Conservation (phyloP, 768 basidiomycete genomes). For the Auricularia heimuer region DNA sequence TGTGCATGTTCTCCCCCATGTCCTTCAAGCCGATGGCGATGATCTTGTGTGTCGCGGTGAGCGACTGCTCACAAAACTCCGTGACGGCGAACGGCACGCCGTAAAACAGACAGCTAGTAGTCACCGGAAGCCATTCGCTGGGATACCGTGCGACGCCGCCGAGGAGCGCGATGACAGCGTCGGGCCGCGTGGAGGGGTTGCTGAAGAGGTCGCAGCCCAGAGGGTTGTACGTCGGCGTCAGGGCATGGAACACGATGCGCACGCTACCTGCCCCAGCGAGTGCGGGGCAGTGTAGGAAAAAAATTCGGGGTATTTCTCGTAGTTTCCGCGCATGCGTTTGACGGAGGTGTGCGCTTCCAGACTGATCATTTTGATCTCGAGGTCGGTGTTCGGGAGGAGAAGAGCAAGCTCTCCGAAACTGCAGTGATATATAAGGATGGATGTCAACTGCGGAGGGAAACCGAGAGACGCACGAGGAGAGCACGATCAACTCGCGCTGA, state of each 20-base stretch:
- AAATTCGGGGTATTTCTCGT: not conserved
- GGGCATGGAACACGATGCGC: conserved; percentile 25
- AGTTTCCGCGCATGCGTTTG: not conserved
- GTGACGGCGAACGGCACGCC: not conserved
- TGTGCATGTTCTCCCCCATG: not conserved
- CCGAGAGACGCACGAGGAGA: conserved; percentile 28
- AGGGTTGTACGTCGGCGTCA: conserved; percentile 12
- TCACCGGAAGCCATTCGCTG: not conserved
- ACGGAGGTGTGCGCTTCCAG: not conserved
- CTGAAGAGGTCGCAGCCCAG: conserved; percentile 8
- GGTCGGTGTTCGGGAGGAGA: conserved; percentile 22
- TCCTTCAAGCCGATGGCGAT: not conserved
- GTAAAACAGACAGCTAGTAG: not conserved
- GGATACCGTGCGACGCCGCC: conserved; percentile 29
- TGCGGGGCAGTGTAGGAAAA: conserved; percentile 26
- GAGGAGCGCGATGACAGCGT: conserved; percentile 34
- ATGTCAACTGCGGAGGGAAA: not conserved
- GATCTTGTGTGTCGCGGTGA: not conserved
- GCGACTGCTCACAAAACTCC: not conserved
- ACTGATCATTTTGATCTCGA: not conserved
- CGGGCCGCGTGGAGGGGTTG: conserved; percentile 16
- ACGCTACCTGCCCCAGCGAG: conserved; percentile 28
- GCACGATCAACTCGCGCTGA: conserved; percentile 15
- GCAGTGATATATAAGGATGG: not conserved
- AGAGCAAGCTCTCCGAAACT: conserved; percentile 35